Base-by-base conservation (phyloP, 1,139 yeast genomes). In the Blastobotrys ciferrii region DNA sequence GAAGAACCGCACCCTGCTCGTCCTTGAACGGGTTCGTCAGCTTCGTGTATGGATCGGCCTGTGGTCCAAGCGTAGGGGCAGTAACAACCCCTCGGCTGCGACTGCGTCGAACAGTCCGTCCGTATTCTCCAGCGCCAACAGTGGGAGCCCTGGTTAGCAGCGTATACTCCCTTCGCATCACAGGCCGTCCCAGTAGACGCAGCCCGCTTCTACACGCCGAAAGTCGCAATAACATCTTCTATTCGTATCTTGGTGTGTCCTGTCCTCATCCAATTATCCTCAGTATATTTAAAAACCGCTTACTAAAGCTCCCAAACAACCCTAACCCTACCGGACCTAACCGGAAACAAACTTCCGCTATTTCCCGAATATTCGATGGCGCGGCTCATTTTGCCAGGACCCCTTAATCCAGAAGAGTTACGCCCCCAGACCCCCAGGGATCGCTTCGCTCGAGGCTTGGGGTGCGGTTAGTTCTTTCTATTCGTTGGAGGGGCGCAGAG, bases 1-100 rank as follows among this genome's bases (percentile, higher is more conserved):
- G 56, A 39, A 73, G 57, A 12, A 63, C 53, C 6, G 63, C 58
- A 19, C 71, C 71, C 23, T 57, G 53, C 23, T 66, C 67, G 46
- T 61, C 58, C 47, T 61, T 57, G 49, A 59, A 51, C 30, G 70
- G 67, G 53, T 68, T 66, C 15, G 49, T 57, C 6, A 67, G 53
- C 41, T 53, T 54, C 11, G 66, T 58, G 14, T 48, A 48, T 14
- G 54, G 48, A 44, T 51, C 55, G 4, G 38, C 55, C 2, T 46
- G 50, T 30, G 50, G 51, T 12, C 59, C 59, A 17, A 56, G 44
- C 2, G 59, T 56, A 2, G 59, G 54, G 11, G 48, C 30, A 17
- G 50, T 39, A 11, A 50, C 52, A 12, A 40, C 43, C 2, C 40
- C 40, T 32, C 48, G 33, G 28, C 31, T 32, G 15, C 19, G 18